phyloP scores from a whole-genome alignment of 805 yeast genomes.

The Candida alai region DNA sequence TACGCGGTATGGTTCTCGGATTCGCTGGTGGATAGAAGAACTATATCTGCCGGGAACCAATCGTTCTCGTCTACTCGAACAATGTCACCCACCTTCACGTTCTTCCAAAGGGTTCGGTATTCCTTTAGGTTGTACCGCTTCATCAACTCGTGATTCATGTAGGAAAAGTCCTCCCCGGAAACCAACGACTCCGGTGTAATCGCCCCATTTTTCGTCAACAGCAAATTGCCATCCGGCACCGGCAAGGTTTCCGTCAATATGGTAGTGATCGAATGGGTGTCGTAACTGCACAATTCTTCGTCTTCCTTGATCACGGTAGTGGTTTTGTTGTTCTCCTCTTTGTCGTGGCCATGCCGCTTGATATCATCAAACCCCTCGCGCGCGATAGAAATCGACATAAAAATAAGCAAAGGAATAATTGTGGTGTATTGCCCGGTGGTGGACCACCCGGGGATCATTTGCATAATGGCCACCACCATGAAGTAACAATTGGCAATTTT shows the following conservation, averaged over 20 bases:
- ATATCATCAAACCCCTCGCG: slow-evolving; percentile 95
- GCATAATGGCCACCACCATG: slow-evolving; percentile 84
- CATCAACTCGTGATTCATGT: slow-evolving; percentile 17
- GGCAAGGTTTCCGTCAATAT: slow-evolving; percentile 36
- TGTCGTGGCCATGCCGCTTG: slow-evolving; percentile 80
- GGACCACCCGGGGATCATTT: slow-evolving; percentile 96
- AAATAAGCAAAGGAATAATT: slow-evolving; percentile 80
- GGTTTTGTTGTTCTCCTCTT: slow-evolving; percentile 64
- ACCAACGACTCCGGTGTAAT: too few species aligned
- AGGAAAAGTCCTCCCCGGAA: slow-evolving; percentile 5
- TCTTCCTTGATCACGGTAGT: slow-evolving; percentile 31
- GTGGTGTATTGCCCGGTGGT: slow-evolving; percentile 96
- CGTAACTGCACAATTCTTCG: slow-evolving; percentile 24
- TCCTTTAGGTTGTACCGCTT: slow-evolving; percentile 30
- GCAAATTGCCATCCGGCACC: neutral
- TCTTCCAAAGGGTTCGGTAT: slow-evolving; percentile 56
- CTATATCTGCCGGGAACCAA: slow-evolving; percentile 90
- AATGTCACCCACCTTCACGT: slow-evolving; percentile 84
- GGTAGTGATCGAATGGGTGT: slow-evolving; percentile 36
- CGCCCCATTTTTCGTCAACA: neutral
- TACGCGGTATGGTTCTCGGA: slow-evolving; percentile 59
- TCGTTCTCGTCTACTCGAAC: slow-evolving; percentile 73
- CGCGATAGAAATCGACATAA: slow-evolving; percentile 82
- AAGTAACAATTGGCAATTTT: slow-evolving; percentile 91
- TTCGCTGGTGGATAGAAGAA: slow-evolving; percentile 64